Conservation (phyloP, 1,284 basidiomycete species). For the Trichosporon coremiiforme region DNA sequence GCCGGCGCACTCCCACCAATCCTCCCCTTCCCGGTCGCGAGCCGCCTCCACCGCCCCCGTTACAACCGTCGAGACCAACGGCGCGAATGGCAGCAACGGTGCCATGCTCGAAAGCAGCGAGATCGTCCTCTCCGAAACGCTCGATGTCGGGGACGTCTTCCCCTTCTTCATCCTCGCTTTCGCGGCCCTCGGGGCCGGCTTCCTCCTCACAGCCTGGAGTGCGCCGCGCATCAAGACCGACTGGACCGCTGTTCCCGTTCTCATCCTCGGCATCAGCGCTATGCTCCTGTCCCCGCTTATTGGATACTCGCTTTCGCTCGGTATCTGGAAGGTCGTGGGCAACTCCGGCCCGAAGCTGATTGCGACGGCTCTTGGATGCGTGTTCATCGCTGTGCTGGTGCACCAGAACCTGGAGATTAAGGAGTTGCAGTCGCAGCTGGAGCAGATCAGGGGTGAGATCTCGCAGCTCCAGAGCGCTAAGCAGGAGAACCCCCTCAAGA, state of each 20-base stretch:
- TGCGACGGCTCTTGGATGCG: neutral
- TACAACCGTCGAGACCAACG: neutral
- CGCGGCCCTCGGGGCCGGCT: slow-evolving; percentile 13
- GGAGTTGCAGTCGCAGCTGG: neutral
- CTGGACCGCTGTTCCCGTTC: neutral
- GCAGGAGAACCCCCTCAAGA: slow-evolving; percentile 12
- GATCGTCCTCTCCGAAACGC: slow-evolving; percentile 11
- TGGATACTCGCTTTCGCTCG: slow-evolving; percentile 11
- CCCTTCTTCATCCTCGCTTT: slow-evolving; percentile 10
- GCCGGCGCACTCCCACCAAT: neutral
- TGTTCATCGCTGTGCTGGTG: slow-evolving; percentile 11
- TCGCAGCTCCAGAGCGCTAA: neutral
- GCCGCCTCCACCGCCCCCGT: neutral
- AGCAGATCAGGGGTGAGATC: neutral
- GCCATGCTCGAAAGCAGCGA: neutral
- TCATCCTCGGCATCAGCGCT: neutral
- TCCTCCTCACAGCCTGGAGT: neutral
- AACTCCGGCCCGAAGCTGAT: neutral
- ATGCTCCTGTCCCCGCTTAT: slow-evolving; percentile 6
- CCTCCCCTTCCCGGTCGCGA: neutral
- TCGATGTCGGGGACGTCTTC: slow-evolving; percentile 2
- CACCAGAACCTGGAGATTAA: slow-evolving; percentile 4
- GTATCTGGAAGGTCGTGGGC: neutral
- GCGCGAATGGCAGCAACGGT: neutral
- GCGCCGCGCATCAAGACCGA: neutral